Evolutionary conservation across 2,329 filamentous ascomycete genomes (phyloP).

Genomic region (Sarocladium oryzae): DNA sequence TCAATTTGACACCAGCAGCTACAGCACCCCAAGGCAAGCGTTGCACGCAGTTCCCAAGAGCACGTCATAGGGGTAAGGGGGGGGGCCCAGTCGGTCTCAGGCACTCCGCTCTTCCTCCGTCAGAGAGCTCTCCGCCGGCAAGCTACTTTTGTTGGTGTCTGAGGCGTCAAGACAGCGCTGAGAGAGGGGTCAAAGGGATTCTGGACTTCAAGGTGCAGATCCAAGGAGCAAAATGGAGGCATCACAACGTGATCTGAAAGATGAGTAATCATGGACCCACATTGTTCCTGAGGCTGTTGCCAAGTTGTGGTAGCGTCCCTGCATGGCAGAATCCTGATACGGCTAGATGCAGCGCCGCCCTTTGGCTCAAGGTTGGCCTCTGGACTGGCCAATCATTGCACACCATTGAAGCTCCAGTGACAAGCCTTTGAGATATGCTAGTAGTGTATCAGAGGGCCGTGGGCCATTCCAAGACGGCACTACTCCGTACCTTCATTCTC

Average conservation of each 20-base stretch:
- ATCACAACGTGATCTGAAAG: neutral
- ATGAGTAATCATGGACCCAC: conserved; percentile 1
- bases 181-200: no score
- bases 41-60: no score
- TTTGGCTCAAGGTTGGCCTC: neutral
- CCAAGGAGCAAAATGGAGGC: neutral
- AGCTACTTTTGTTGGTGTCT: no score
- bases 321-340: neutral
- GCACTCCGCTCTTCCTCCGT: no score
- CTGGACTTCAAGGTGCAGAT: neutral
- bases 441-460: no score
- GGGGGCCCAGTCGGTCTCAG: no score
- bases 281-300: neutral
- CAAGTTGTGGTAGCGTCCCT: neutral
- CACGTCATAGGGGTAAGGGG: no score
- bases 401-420: neutral
- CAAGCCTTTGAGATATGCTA: neutral
- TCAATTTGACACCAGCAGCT: neutral
- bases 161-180: no score
- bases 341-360: neutral
- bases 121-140: no score
- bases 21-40: neutral
- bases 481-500: no score
- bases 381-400: neutral
- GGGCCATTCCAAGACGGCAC: no score